These are phyloP conservation scores for Alternaria angustiovoidea DNA, from an alignment of 2,329 filamentous ascomycete species.

Conservation along the genomic window DNA sequence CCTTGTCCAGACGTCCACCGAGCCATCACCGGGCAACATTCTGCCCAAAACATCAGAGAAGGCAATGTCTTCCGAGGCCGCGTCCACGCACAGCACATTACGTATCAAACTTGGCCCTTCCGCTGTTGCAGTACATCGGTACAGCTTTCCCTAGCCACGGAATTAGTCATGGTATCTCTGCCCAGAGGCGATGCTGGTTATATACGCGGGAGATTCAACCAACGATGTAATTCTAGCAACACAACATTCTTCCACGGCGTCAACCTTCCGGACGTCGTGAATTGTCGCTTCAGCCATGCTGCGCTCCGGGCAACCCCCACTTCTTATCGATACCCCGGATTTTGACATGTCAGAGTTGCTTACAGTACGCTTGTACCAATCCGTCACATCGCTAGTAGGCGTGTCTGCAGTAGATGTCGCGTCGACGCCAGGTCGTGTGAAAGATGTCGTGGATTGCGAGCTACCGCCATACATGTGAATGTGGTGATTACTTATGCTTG, in stretches of 20 bases:
- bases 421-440: neutral
- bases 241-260: neutral
- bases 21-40: neutral
- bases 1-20: conserved; percentile 14
- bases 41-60: neutral
- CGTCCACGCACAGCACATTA: neutral
- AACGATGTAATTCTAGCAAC: neutral
- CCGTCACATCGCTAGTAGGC: conserved; percentile 12
- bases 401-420: neutral
- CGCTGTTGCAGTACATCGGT: neutral
- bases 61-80: neutral
- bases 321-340: conserved; percentile 40
- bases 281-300: conserved; percentile 17
- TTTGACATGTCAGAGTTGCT: conserved; percentile 31
- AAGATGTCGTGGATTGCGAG: neutral
- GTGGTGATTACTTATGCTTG: neutral
- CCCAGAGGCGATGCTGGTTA: neutral
- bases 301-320: conserved; percentile 23
- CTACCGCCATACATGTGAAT: neutral
- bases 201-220: no score
- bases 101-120: neutral
- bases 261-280: neutral
- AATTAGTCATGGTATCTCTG: neutral
- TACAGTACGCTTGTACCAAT: conserved; percentile 42
- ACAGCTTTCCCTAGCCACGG: neutral